A percentile compares a stretch with the other conserved stretches of the same genome.
These are phyloP conservation scores for Solanum tarijense DNA, from an alignment of 257 asterid genomes.

Conservation along the genomic window DNA sequence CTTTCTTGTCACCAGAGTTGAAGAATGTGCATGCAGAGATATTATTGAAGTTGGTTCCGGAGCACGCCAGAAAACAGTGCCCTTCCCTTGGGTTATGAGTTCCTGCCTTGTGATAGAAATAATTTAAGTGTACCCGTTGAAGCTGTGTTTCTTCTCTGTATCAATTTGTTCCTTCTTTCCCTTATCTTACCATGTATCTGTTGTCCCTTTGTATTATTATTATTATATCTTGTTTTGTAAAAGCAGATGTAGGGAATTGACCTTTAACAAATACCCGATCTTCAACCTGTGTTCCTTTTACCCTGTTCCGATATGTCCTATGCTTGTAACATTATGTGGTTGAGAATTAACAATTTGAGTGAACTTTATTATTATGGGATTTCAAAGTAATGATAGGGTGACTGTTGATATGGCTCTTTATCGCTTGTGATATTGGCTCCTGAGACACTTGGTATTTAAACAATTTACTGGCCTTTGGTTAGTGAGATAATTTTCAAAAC, in stretches of 20 bases:
- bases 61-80: slow-evolving; percentile 76
- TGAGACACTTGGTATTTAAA: neutral
- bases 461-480: neutral
- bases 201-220: slow-evolving; percentile 4
- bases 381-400: neutral
- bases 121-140: neutral
- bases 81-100: slow-evolving; percentile 50
- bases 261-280: slow-evolving; percentile 3
- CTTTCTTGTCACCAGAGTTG: slow-evolving; percentile 43
- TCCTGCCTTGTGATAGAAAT: slow-evolving; percentile 5
- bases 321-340: neutral
- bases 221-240: slow-evolving; percentile 5
- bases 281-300: slow-evolving; percentile 2
- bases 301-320: neutral
- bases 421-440: neutral
- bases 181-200: neutral
- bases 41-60: slow-evolving; percentile 57
- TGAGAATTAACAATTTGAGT: neutral
- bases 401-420: neutral
- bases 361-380: neutral
- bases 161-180: neutral
- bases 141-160: neutral
- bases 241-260: slow-evolving; percentile 19
- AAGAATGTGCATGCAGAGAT: slow-evolving; percentile 65
- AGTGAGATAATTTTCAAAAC: neutral